A percentile compares a stretch with the other conserved stretches of the same genome.
phyloP scores from a whole-genome alignment of 768 basidiomycete species.

The Sistotremastrum suecicum region DNA sequence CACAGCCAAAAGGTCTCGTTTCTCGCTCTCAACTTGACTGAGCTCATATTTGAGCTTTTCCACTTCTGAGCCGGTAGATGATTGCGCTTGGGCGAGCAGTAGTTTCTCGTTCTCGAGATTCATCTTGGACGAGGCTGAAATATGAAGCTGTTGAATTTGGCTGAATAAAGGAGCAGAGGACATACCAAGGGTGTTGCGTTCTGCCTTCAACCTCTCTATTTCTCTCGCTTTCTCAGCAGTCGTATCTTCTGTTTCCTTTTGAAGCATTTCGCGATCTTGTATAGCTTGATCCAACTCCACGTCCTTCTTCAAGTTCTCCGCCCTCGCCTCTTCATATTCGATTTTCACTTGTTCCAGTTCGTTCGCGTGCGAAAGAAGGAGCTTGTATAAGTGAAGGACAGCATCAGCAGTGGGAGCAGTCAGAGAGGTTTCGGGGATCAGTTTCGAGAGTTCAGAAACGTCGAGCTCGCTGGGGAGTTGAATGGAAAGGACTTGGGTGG shows the following conservation, averaged over 20 bases:
- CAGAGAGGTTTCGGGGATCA: conserved; percentile 50
- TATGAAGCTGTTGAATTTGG: conserved; percentile 11
- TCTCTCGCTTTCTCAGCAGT: conserved; percentile 42
- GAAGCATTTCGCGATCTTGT: conserved; percentile 56
- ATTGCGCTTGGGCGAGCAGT: conserved; percentile 40
- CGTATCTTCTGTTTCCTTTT: conserved; percentile 41
- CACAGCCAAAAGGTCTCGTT: conserved; percentile 74
- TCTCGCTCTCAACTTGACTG: conserved; percentile 77
- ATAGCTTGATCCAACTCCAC: conserved; percentile 76
- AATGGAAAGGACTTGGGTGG: not conserved
- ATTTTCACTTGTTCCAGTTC: conserved; percentile 41
- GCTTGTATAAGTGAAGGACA: conserved; percentile 47
- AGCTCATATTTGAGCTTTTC: conserved; percentile 44
- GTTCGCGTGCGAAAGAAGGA: conserved; percentile 40
- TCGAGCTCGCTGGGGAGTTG: conserved; percentile 48
- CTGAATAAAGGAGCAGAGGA: conserved; percentile 7
- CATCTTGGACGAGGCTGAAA: conserved; percentile 29
- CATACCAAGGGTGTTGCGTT: conserved; percentile 56
- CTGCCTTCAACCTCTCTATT: conserved; percentile 37
- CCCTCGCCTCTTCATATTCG: conserved; percentile 58
- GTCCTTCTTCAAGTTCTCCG: conserved; percentile 56
- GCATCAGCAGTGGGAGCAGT: conserved; percentile 42
- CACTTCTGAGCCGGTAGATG: conserved; percentile 47
- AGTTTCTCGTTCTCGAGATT: conserved; percentile 42
- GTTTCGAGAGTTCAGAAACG: conserved; percentile 37